phyloP scores from a whole-genome alignment of 192 early-diverging fungal genomes.

The Chytriomyces confervae region DNA sequence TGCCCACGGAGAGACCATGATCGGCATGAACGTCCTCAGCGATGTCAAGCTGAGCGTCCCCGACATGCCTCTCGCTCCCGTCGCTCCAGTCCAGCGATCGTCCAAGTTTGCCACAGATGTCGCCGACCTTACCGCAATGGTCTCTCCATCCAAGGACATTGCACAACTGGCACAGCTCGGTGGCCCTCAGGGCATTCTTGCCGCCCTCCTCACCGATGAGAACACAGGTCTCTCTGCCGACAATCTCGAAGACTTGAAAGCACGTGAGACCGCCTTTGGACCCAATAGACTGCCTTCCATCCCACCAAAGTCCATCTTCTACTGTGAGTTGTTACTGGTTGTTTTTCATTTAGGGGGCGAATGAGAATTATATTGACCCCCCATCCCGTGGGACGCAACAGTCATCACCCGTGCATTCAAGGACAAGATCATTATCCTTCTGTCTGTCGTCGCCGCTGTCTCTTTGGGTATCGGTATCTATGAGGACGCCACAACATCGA shows the following conservation, averaged over 20 bases:
- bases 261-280: conserved; percentile 38
- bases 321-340: conserved; percentile 40
- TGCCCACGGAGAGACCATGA: no score
- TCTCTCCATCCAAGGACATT: conserved; percentile 54
- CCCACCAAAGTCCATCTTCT: conserved; percentile 39
- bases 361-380: not conserved
- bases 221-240: not conserved
- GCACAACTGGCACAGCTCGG: conserved; percentile 37
- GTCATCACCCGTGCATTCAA: conserved; percentile 42
- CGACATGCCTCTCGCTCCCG: no score
- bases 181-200: conserved; percentile 3
- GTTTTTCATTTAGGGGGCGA: not conserved
- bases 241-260: not conserved
- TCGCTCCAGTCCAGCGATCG: no score
- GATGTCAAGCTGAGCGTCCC: no score
- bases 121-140: conserved; percentile 39
- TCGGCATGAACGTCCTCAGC: no score
- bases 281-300: conserved; percentile 52
- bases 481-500: conserved; percentile 68
- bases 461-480: conserved; percentile 86
- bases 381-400: not conserved
- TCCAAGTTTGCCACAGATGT: no score
- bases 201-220: conserved; percentile 4
- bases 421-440: conserved; percentile 73
- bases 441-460: conserved; percentile 83